Base-by-base conservation (phyloP, 257 asterid genomes). In the Fraxinus quadrangulata region DNA sequence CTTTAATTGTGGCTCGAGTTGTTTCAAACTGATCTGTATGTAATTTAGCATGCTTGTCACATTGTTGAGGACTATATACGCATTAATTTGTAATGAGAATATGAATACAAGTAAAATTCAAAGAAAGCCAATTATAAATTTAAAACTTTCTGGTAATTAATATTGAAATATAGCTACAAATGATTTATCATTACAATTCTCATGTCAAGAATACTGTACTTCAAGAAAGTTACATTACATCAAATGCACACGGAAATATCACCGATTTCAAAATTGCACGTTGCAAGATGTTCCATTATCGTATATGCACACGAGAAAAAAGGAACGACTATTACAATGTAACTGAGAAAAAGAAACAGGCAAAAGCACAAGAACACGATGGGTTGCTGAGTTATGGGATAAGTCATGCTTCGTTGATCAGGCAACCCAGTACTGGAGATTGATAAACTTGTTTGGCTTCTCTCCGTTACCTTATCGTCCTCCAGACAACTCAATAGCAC, bases 401-500 rank as follows among this genome's bases (percentile, higher is more conserved):
- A 70, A 65, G 45, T 45, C 28, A 73, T 33, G 79, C 76, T 54
- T 67, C 67, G 31, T 33, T n/a, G 40, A 75, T 26, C 40, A 75
- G 30, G 28, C 40, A 24, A 33, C 45, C 45, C 26, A n/a, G 61
- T 63, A 63, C 67, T 33, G 40, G 36, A 75, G 33, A 76, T 31
- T 2, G 14, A 21, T 63, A n/a, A 63, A 10, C 36, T 63, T 63
- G 69, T 63, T 63, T 42, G 21, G 78, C 75, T 42, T 19, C 8
- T 39, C 31, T 51, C 8, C 30, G 67, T 70, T 80, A 74, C 68
- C 77, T 86, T 70, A 94, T 88, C 97, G 82, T 54, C 97, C 97
- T 45, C 97, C 97, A 7, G 98, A 94, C 81, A 94, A 76, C 78
- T 91, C 96, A 17, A 94, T 82, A 6, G 97, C 98, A 31, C 90